Conservation (phyloP, 306 rosid genomes). For the Cicer arietinum region DNA sequence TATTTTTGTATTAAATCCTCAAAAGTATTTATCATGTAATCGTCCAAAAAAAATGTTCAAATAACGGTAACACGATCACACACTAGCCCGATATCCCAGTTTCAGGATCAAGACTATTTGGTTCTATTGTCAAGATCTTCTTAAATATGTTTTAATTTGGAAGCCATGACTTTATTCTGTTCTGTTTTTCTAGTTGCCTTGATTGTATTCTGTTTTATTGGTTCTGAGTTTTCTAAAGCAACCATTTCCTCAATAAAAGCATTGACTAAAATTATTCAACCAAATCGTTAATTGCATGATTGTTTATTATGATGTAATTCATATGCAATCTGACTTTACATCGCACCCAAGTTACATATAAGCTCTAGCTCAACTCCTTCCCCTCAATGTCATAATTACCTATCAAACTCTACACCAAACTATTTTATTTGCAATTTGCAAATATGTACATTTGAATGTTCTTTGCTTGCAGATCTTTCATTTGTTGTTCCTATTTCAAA, state of each 20-base stretch:
- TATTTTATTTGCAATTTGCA: too few relatives aligned
- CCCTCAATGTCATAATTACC: too few relatives aligned
- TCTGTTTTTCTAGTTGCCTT: not conserved
- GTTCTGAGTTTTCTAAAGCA: not conserved
- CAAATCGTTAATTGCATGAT: not conserved
- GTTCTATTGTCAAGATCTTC: not conserved
- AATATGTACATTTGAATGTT: too few relatives aligned
- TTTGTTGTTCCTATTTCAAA: too few relatives aligned
- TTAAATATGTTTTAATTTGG: not conserved
- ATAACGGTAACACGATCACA: not conserved
- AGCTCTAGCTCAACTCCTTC: too few relatives aligned
- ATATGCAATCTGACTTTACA: not conserved
- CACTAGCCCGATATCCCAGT: not conserved
- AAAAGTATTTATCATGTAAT: not conserved
- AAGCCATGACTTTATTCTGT: not conserved
- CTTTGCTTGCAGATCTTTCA: too few relatives aligned
- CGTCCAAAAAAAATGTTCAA: not conserved
- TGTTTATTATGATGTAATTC: not conserved
- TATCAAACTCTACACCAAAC: too few relatives aligned
- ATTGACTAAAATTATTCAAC: not conserved
- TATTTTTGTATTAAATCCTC: not conserved
- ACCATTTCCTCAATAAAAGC: not conserved
- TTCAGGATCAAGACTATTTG: not conserved
- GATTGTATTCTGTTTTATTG: not conserved
- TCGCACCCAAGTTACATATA: not conserved